phyloP scores from a whole-genome alignment of 2,329 filamentous ascomycete genomes.

The Clarireedia hainanense region DNA sequence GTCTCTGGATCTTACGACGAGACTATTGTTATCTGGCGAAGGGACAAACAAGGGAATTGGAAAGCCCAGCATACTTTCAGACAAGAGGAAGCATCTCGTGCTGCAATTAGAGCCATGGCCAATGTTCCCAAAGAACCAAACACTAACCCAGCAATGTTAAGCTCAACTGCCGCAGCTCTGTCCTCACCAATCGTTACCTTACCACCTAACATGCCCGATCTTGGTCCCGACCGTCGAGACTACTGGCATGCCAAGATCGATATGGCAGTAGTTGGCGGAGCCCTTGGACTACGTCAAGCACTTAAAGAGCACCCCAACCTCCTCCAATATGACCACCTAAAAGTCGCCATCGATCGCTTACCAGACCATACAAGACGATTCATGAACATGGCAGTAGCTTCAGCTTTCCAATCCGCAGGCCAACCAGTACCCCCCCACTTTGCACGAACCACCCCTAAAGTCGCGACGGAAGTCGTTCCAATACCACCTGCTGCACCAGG shows the following conservation, averaged over 20 bases:
- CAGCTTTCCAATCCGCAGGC: neutral
- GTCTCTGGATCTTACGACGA: slow-evolving; percentile 96
- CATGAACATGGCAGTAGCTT: slow-evolving; percentile 10
- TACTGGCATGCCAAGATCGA: slow-evolving; percentile 47
- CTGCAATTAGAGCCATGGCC: slow-evolving; percentile 30
- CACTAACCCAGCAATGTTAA: neutral
- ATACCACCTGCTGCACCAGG: slow-evolving; percentile 12
- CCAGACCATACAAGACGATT: slow-evolving; percentile 10
- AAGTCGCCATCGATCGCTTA: slow-evolving; percentile 13
- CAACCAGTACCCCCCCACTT: neutral
- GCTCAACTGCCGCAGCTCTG: neutral
- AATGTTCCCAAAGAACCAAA: neutral
- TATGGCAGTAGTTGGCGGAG: slow-evolving; percentile 42
- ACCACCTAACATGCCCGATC: neutral
- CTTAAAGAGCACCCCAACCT: slow-evolving; percentile 22
- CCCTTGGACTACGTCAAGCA: slow-evolving; percentile 31
- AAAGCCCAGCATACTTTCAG: slow-evolving; percentile 65
- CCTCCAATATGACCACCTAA: slow-evolving; percentile 14
- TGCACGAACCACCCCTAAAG: neutral
- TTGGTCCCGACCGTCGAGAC: slow-evolving; percentile 29
- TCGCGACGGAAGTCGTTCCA: slow-evolving; percentile 9
- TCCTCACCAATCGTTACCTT: neutral
- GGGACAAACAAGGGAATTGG: slow-evolving; percentile 80
- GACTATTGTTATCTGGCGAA: slow-evolving; percentile 90
- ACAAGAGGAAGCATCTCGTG: slow-evolving; percentile 61